A percentile compares a stretch with the other conserved stretches of the same genome.
Conservation (phyloP, 2,329 filamentous ascomycete genomes). For the Verticillium klebahnii region DNA sequence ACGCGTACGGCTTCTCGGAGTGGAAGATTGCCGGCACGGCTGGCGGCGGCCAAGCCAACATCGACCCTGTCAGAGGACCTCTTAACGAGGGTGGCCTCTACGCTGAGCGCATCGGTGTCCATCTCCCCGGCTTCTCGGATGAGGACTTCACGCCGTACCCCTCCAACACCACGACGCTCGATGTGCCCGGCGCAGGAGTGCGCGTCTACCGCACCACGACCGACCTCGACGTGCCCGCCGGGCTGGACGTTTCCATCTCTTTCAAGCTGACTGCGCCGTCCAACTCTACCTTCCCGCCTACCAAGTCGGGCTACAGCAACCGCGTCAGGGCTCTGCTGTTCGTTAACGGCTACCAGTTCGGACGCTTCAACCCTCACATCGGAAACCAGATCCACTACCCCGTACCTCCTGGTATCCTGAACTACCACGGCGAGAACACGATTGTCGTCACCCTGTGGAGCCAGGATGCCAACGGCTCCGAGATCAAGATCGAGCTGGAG, state of each 20-base stretch:
- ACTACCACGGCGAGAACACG: conserved; percentile 55
- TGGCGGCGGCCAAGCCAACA: conserved; percentile 43
- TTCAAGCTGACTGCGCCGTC: conserved; percentile 45
- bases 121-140: conserved; percentile 52
- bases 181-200: conserved; percentile 45
- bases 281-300: conserved; percentile 30
- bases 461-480: conserved; percentile 46
- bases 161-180: conserved; percentile 26
- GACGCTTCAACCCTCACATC: conserved; percentile 54
- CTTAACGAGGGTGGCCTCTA: conserved; percentile 55
- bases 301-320: conserved; percentile 25
- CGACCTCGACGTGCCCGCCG: conserved; percentile 43
- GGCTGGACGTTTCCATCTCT: conserved; percentile 51
- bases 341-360: conserved; percentile 63
- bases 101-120: conserved; percentile 54
- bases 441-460: conserved; percentile 57
- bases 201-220: conserved; percentile 51
- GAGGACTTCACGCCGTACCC: conserved; percentile 31
- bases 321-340: conserved; percentile 49
- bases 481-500: conserved; percentile 43
- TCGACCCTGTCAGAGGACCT: conserved; percentile 52
- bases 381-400: conserved; percentile 58
- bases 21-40: conserved; percentile 58
- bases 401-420: conserved; percentile 53
- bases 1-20: conserved; percentile 35